phyloP scores from a whole-genome alignment of 306 rosid species.

The cucumber (Cucumis sativus) region DNA sequence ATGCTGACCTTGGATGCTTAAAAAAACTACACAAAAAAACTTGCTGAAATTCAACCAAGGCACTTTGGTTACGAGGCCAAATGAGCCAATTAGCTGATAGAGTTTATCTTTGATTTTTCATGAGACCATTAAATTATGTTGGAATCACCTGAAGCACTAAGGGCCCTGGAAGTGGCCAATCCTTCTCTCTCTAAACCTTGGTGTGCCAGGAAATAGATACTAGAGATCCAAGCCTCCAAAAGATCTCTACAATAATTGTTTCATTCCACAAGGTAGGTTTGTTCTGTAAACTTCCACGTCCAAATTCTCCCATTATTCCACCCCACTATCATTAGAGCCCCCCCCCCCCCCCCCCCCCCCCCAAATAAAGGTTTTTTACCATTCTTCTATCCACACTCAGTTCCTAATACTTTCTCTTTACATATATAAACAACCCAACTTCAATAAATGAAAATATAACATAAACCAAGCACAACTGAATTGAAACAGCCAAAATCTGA shows the following conservation, averaged over 20 bases:
- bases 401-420: not conserved
- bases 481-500: not conserved
- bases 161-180: not conserved
- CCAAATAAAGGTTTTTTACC: not conserved
- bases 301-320: not conserved
- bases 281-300: not conserved
- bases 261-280: not conserved
- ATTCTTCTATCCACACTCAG: not conserved
- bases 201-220: not conserved
- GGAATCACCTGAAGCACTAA: not conserved
- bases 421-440: not conserved
- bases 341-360: not conserved
- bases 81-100: not conserved
- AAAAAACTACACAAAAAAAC: not conserved
- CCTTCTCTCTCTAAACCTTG: not conserved
- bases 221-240: not conserved
- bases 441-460: not conserved
- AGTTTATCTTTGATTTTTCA: not conserved
- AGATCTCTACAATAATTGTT: not conserved
- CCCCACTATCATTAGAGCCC: not conserved
- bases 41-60: not conserved
- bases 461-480: not conserved
- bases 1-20: not conserved
- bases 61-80: not conserved
- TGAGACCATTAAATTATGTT: not conserved